These are phyloP conservation scores for Micractinium sp. DNA, from an alignment of 139 green algal species.

Conservation along the genomic window DNA sequence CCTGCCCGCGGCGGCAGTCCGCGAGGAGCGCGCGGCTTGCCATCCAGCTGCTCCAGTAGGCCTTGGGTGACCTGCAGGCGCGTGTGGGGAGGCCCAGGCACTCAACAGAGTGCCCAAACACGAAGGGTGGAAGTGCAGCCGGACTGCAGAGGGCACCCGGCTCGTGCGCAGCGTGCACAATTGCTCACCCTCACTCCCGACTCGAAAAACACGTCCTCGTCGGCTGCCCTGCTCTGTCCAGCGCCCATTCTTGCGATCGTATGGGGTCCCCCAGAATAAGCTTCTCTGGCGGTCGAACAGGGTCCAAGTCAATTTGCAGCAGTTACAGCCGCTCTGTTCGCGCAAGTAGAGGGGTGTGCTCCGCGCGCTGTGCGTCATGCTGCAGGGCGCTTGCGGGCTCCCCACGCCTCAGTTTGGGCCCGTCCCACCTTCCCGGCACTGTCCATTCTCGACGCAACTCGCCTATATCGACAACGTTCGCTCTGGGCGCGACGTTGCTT, in stretches of 20 bases:
- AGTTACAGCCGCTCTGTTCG: background rate
- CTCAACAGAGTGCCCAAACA: background rate
- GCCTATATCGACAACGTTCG: too few species aligned
- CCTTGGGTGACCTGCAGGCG: conserved; percentile 30
- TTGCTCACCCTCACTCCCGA: conserved; percentile 15
- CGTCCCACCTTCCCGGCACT: too few species aligned
- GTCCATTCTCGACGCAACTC: too few species aligned
- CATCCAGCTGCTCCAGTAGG: conserved; percentile 29
- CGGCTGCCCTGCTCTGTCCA: background rate
- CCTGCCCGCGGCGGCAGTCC: background rate
- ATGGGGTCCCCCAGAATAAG: background rate
- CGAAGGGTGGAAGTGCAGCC: background rate
- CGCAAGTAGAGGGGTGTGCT: background rate
- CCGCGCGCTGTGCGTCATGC: background rate
- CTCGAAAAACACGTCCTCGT: conserved; percentile 3
- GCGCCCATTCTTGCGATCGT: background rate
- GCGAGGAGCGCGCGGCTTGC: conserved; percentile 13
- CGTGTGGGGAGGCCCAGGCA: background rate
- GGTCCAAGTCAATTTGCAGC: background rate
- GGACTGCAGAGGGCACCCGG: background rate
- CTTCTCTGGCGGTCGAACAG: background rate
- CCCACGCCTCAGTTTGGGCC: background rate
- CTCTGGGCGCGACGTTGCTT: too few species aligned
- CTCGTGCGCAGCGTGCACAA: background rate
- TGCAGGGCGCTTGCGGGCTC: background rate